Evolutionary conservation across 1,139 yeast species (phyloP).

Genomic region (Suhomyces anneliseae): DNA sequence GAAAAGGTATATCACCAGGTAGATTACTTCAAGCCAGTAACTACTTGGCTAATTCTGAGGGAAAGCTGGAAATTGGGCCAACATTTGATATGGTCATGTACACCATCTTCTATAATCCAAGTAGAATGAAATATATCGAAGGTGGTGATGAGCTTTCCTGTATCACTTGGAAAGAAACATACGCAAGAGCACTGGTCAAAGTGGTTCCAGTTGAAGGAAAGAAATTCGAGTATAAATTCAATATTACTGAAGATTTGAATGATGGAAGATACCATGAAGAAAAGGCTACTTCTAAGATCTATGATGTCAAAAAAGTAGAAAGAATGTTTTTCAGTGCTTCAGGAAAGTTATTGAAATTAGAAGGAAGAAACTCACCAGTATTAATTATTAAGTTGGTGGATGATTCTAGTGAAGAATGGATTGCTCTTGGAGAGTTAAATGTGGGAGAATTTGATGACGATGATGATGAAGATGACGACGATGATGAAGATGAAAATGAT

Average conservation of each 20-base stretch:
- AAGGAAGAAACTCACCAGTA: constrained; percentile 67
- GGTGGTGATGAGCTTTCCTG: constrained; percentile 33
- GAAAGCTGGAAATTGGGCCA: constrained; percentile 50
- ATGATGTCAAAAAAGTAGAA: constrained; percentile 46
- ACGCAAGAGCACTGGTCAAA: constrained; percentile 53
- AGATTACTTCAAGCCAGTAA: constrained; percentile 65
- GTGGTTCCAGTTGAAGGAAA: constrained; percentile 22
- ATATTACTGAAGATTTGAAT: constrained; percentile 59
- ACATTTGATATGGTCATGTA: constrained; percentile 58
- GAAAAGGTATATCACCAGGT: constrained; percentile 63
- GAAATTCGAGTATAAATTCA: constrained; percentile 45
- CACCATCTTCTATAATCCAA: constrained; percentile 65
- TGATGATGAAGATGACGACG: constrained; percentile 29
- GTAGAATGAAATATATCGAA: constrained; percentile 40
- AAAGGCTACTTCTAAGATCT: constrained; percentile 30
- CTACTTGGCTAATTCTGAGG: constrained; percentile 30
- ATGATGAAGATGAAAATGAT: constrained; percentile 18
- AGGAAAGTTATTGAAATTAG: constrained; percentile 64
- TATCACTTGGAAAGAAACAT: constrained; percentile 75
- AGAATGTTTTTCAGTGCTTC: constrained; percentile 72
- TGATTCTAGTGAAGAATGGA: constrained; percentile 42
- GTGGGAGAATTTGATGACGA: constrained; percentile 30
- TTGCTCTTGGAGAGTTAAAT: constrained; percentile 54
- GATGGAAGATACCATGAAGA: constrained; percentile 74
- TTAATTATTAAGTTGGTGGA: constrained; percentile 52